Evolutionary conservation across 768 basidiomycete species (phyloP).

Genomic region (Russula brevipes): DNA sequence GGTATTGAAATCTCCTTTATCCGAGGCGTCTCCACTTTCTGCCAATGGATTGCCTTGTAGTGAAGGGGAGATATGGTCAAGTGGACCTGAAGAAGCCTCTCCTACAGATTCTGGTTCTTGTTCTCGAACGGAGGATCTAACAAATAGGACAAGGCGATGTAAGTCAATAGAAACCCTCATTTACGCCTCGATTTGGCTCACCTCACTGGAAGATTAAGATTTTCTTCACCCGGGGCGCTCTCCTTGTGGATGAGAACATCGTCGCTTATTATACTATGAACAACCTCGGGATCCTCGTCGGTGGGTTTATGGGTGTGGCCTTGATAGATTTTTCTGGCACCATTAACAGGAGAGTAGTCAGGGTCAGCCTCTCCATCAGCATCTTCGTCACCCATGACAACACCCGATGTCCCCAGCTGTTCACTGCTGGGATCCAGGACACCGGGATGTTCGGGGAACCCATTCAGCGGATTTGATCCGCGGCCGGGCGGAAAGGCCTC

Average conservation of each 20-base stretch:
- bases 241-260: neutral
- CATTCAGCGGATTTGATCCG: neutral
- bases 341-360: slow-evolving; percentile 12
- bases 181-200: neutral
- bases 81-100: neutral
- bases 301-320: neutral
- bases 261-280: neutral
- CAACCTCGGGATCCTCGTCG: neutral
- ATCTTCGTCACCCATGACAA: slow-evolving; percentile 13
- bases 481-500: neutral
- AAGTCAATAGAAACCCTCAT: neutral
- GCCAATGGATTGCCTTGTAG: neutral
- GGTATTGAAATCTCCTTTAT: neutral
- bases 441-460: neutral
- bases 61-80: neutral
- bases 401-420: neutral
- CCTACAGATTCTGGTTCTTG: neutral
- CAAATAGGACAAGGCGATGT: neutral
- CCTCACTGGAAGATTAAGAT: neutral
- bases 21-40: neutral
- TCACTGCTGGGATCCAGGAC: neutral
- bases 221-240: neutral
- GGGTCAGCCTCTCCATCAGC: slow-evolving; percentile 26
- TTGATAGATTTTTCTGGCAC: neutral
- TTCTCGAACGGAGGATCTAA: neutral